Conservation (phyloP, 2,329 filamentous ascomycete species). For the Alternaria sp. region DNA sequence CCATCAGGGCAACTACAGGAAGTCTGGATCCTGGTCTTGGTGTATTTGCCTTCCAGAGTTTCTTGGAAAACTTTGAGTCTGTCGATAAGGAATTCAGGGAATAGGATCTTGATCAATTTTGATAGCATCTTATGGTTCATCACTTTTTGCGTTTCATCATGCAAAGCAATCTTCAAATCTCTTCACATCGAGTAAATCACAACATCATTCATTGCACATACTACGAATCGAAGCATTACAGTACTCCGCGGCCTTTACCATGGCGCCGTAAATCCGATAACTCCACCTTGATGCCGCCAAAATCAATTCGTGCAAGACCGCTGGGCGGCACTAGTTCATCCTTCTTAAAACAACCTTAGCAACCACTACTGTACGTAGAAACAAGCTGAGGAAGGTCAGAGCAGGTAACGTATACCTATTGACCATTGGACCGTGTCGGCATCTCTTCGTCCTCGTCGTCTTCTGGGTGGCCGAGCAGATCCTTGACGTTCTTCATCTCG, state of each 20-base stretch:
- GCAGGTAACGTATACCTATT: not conserved
- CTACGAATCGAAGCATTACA: conserved; percentile 6
- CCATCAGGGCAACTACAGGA: conserved; percentile 87
- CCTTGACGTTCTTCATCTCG: conserved; percentile 96
- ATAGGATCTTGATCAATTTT: conserved; percentile 1
- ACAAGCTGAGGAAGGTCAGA: not conserved
- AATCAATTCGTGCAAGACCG: conserved; percentile 9
- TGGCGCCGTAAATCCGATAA: conserved; percentile 11
- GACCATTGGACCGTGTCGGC: conserved; percentile 13
- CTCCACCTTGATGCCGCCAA: conserved; percentile 25
- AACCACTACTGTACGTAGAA: not conserved
- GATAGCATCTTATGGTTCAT: not conserved
- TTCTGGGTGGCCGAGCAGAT: conserved; percentile 69
- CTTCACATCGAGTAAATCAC: not conserved
- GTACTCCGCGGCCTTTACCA: conserved; percentile 3
- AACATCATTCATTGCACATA: conserved; percentile 1
- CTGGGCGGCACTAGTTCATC: not conserved
- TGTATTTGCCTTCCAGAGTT: conserved; percentile 87
- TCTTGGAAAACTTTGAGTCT: conserved; percentile 84
- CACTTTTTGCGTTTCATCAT: not conserved
- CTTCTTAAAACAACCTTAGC: not conserved
- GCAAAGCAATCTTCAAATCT: not conserved
- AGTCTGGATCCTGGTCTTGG: conserved; percentile 86
- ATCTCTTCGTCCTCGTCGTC: conserved; percentile 19
- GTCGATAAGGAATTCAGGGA: conserved; percentile 79